Percentiles rank a stretch among this genome's conserved stretches.
phyloP scores from a whole-genome alignment of 1,284 basidiomycete species.

The Apiotrichum laibachii region DNA sequence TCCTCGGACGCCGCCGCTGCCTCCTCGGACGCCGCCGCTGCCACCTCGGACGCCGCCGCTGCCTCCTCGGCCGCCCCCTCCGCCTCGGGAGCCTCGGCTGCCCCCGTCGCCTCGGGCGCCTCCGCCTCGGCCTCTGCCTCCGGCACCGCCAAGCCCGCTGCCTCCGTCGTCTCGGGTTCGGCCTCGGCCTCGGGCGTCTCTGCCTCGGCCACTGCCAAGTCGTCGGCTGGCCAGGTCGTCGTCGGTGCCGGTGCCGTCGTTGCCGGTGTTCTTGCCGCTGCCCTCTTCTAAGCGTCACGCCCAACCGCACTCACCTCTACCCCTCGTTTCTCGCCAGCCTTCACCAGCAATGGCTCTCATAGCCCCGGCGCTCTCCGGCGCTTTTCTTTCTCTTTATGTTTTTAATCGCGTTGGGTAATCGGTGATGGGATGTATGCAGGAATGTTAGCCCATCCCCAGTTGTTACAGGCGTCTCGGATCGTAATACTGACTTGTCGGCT shows the following conservation, averaged over 20 bases:
- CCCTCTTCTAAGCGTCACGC: not conserved
- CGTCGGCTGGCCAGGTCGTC: not conserved
- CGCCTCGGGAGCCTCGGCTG: not conserved
- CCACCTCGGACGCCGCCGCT: not conserved
- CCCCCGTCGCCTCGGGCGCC: not conserved
- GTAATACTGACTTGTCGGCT: too few species aligned
- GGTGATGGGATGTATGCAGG: too few species aligned
- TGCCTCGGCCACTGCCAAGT: not conserved
- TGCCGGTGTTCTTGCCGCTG: not conserved
- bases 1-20: not conserved
- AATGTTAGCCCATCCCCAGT: too few species aligned
- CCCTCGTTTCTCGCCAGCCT: constrained; percentile 2
- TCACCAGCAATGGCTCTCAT: not conserved
- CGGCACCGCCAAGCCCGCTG: not conserved
- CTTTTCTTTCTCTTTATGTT: too few species aligned
- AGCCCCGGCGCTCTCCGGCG: too few species aligned
- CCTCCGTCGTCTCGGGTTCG: too few species aligned
- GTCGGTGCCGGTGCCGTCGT: not conserved
- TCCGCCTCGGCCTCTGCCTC: not conserved
- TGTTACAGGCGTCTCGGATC: too few species aligned
- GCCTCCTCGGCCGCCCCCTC: not conserved
- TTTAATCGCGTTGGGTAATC: too few species aligned
- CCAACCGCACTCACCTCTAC: constrained; percentile 3
- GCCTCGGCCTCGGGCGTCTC: not conserved
- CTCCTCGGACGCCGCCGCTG: not conserved